Conservation (phyloP, 768 basidiomycete genomes). For the Galerina sulciceps region DNA sequence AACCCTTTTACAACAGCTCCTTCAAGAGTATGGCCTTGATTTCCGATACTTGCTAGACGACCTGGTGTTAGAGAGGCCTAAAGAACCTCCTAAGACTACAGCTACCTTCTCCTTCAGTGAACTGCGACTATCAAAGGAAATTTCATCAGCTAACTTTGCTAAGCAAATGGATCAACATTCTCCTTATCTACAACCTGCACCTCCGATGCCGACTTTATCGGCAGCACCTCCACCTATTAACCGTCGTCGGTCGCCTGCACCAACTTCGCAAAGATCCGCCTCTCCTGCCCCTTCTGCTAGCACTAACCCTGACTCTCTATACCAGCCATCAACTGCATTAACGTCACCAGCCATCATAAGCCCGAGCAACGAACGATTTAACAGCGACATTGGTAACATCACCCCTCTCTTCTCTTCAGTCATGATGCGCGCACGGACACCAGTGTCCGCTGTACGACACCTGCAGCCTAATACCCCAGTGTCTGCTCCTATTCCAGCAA, state of each 20-base stretch:
- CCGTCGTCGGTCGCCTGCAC: slow-evolving; percentile 32
- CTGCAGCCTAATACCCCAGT: slow-evolving; percentile 18
- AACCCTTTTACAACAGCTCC: slow-evolving; percentile 49
- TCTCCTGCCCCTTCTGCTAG: slow-evolving; percentile 17
- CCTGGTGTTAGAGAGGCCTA: slow-evolving; percentile 59
- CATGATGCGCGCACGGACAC: slow-evolving; percentile 30
- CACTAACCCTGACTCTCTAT: slow-evolving; percentile 14
- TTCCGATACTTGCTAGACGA: slow-evolving; percentile 90
- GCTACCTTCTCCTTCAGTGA: slow-evolving; percentile 34
- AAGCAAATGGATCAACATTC: slow-evolving; percentile 18
- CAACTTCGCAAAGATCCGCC: slow-evolving; percentile 21
- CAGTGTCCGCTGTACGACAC: slow-evolving; percentile 25
- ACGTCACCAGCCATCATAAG: slow-evolving; percentile 20
- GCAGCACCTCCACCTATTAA: slow-evolving; percentile 31
- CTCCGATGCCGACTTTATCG: slow-evolving; percentile 31
- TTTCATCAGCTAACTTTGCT: slow-evolving; percentile 13
- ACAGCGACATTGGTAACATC: slow-evolving; percentile 9
- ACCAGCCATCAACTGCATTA: slow-evolving; percentile 19
- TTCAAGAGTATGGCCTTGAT: slow-evolving; percentile 93
- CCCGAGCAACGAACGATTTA: slow-evolving; percentile 15
- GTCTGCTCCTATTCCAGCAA: slow-evolving; percentile 29
- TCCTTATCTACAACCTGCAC: slow-evolving; percentile 22
- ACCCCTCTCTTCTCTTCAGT: slow-evolving; percentile 18
- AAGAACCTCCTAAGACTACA: slow-evolving; percentile 32
- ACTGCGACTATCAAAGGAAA: slow-evolving; percentile 35